Conservation (phyloP, 2,329 filamentous ascomycete species). For the Aaosphaeria pasadenensis region DNA sequence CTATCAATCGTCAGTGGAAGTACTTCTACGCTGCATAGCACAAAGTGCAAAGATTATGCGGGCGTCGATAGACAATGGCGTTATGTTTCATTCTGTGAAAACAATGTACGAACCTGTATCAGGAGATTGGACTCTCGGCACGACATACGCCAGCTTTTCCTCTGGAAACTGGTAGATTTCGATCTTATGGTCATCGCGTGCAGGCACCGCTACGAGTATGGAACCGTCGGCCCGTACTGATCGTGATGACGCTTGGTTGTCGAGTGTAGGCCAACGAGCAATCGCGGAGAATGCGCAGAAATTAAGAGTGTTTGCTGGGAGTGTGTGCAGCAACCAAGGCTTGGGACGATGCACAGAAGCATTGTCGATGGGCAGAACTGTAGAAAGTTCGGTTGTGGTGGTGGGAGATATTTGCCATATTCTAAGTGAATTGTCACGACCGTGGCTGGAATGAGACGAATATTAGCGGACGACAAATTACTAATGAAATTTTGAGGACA, state of each 20-base stretch:
- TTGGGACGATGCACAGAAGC: slow-evolving; percentile 49
- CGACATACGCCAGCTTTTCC: slow-evolving; percentile 63
- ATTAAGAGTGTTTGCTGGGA: slow-evolving; percentile 90
- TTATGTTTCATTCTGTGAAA: too few relatives aligned
- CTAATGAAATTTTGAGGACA: too few relatives aligned
- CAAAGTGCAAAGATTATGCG: background rate
- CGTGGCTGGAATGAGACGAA: slow-evolving; percentile 60
- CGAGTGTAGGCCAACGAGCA: background rate
- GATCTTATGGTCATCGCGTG: slow-evolving; percentile 53
- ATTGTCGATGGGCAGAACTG: slow-evolving; percentile 67
- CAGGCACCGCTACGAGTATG: slow-evolving; percentile 73
- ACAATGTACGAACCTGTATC: slow-evolving; percentile 41
- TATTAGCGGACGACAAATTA: too few relatives aligned
- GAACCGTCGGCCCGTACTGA: slow-evolving; percentile 14
- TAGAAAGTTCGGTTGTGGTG: slow-evolving; percentile 65
- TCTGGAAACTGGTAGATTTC: slow-evolving; percentile 82
- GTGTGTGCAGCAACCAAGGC: slow-evolving; percentile 81
- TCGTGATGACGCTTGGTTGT: background rate
- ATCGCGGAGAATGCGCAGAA: slow-evolving; percentile 75
- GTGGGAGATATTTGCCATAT: slow-evolving; percentile 71
- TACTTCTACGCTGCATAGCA: background rate
- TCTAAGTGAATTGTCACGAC: slow-evolving; percentile 79
- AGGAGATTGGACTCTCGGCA: slow-evolving; percentile 43
- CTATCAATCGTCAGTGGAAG: slow-evolving; percentile 45
- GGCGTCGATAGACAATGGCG: too few relatives aligned